phyloP scores from a whole-genome alignment of 768 basidiomycete species.

The Punctularia strigosozonata region DNA sequence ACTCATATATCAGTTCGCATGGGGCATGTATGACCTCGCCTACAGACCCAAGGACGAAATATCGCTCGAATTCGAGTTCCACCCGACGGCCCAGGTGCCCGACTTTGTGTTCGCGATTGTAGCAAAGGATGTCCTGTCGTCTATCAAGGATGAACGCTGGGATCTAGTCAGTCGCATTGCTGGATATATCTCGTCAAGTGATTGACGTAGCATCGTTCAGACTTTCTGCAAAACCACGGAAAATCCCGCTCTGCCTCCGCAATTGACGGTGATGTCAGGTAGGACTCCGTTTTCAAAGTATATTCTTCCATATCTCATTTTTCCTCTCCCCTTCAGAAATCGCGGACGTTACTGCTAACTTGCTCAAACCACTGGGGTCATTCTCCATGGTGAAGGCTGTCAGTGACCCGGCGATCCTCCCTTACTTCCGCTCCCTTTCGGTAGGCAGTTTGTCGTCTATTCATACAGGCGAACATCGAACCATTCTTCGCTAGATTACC shows the following conservation, averaged over 20 bases:
- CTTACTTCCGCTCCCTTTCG: constrained; percentile 79
- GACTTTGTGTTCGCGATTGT: constrained; percentile 82
- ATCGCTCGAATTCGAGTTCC: constrained; percentile 71
- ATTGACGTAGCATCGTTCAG: constrained; percentile 23
- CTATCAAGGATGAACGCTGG: constrained; percentile 66
- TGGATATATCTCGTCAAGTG: not conserved
- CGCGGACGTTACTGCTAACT: constrained; percentile 70
- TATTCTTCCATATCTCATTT: constrained; percentile 4
- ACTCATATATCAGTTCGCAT: constrained; percentile 43
- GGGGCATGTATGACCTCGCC: constrained; percentile 65
- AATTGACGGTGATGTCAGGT: constrained; percentile 72
- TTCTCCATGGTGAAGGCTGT: constrained; percentile 46
- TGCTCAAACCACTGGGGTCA: constrained; percentile 48
- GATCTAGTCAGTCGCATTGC: constrained; percentile 72
- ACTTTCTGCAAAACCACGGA: constrained; percentile 77
- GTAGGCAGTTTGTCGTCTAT: too few relatives aligned
- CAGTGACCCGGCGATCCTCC: constrained; percentile 48
- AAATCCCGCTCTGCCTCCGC: constrained; percentile 42
- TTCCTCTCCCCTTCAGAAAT: constrained; percentile 39
- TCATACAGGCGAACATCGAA: too few relatives aligned
- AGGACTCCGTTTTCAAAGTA: constrained; percentile 1
- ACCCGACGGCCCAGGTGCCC: constrained; percentile 30
- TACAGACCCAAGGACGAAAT: constrained; percentile 59
- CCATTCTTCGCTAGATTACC: constrained; percentile 39
- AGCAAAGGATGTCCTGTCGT: constrained; percentile 63